Evolutionary conservation across 495 filamentous ascomycete species (phyloP).

Genomic region (Talaromyces liani): DNA sequence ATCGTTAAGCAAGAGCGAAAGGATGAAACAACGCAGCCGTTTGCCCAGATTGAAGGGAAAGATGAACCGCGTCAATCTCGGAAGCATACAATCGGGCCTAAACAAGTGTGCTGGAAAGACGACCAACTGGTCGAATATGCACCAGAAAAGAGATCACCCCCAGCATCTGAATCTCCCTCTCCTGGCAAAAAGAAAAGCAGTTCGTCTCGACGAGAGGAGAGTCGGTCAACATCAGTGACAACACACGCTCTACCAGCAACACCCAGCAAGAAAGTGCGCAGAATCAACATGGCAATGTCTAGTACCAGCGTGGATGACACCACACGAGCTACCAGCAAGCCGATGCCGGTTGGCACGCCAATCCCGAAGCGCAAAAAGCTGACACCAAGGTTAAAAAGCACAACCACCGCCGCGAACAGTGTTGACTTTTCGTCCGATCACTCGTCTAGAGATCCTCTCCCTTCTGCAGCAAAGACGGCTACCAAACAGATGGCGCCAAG

Average conservation of each 20-base stretch:
- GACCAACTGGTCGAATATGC: slow-evolving; percentile 30
- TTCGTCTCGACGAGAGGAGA: neutral
- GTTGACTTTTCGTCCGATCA: slow-evolving; percentile 9
- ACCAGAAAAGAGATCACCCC: slow-evolving; percentile 14
- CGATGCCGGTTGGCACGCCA: slow-evolving; percentile 17
- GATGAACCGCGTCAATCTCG: neutral
- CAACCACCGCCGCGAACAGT: slow-evolving; percentile 10
- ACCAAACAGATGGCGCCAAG: neutral
- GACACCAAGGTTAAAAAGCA: slow-evolving; percentile 19
- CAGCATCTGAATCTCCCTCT: neutral
- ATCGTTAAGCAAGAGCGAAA: slow-evolving; percentile 23
- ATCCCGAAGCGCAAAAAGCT: slow-evolving; percentile 33
- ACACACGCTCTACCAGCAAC: slow-evolving; percentile 5
- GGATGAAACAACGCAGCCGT: neutral
- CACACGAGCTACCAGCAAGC: neutral
- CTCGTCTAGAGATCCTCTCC: slow-evolving; percentile 13
- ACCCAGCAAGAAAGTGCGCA: slow-evolving; percentile 9
- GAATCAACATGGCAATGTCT: slow-evolving; percentile 13
- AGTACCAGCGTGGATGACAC: slow-evolving; percentile 4
- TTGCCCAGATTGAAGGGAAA: neutral
- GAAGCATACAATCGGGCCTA: slow-evolving; percentile 5
- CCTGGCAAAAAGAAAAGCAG: neutral
- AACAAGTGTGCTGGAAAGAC: slow-evolving; percentile 39
- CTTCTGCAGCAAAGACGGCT: neutral
- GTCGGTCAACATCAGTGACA: neutral